Percentiles rank a stretch among this genome's conserved stretches.
phyloP scores from a whole-genome alignment of 495 filamentous ascomycete genomes.

The Penicillium argentinense region DNA sequence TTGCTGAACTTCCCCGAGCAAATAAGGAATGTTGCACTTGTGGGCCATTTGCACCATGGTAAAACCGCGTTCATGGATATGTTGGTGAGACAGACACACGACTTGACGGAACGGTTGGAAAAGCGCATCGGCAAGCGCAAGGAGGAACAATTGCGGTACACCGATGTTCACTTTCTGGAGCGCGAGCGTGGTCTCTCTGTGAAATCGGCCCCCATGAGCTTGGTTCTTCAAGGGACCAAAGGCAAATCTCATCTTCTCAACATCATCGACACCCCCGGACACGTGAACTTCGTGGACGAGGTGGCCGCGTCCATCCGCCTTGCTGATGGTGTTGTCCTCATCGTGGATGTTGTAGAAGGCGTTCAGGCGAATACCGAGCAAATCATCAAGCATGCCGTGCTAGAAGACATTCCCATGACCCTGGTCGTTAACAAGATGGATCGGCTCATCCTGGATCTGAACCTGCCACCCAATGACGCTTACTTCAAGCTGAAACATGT shows the following conservation, averaged over 20 bases:
- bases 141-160: slow-evolving; percentile 92
- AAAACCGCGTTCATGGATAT: slow-evolving; percentile 99
- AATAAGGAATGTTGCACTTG: slow-evolving; percentile 87
- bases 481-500: slow-evolving; percentile 99
- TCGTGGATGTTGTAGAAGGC: slow-evolving; percentile 97
- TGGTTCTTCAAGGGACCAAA: slow-evolving; percentile 81
- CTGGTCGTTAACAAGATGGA: slow-evolving; percentile 98
- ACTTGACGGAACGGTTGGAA: slow-evolving; percentile 72
- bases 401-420: slow-evolving; percentile 85
- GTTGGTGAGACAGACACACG: slow-evolving; percentile 92
- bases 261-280: slow-evolving; percentile 92
- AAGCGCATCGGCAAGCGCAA: slow-evolving; percentile 76
- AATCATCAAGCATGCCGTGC: slow-evolving; percentile 91
- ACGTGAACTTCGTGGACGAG: slow-evolving; percentile 98
- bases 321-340: slow-evolving; percentile 86
- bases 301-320: slow-evolving; percentile 84
- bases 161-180: slow-evolving; percentile 86
- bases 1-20: slow-evolving; percentile 95
- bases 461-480: slow-evolving; percentile 90
- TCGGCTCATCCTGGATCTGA: slow-evolving; percentile 88
- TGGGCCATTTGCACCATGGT: slow-evolving; percentile 93
- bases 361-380: slow-evolving; percentile 96
- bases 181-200: slow-evolving; percentile 89
- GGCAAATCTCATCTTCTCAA: slow-evolving; percentile 97
- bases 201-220: slow-evolving; percentile 91